phyloP scores from a whole-genome alignment of 257 asterid genomes.

The Misopates orontium region DNA sequence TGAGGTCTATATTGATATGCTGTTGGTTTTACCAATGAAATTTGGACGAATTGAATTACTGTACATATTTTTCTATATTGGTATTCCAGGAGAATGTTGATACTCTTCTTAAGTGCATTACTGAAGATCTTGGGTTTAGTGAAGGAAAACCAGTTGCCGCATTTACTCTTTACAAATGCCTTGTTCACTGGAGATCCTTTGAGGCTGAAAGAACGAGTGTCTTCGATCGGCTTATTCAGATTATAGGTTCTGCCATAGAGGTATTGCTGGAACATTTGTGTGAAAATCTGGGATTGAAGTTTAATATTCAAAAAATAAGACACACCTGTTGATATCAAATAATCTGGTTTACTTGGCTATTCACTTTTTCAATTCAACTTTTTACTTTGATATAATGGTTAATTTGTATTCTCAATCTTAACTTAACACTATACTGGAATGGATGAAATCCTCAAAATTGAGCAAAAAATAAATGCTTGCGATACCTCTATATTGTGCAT shows the following conservation, averaged over 20 bases:
- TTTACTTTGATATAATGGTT: not conserved
- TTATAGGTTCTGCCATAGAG: slow-evolving; percentile 85
- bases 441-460: no score
- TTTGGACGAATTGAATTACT: slow-evolving; percentile 1
- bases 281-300: not conserved
- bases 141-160: slow-evolving; percentile 93
- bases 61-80: not conserved
- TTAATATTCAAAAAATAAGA: not conserved
- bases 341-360: slow-evolving; percentile 13
- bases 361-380: not conserved
- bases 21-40: slow-evolving; percentile 13
- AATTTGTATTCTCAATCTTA: no score
- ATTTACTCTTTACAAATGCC: slow-evolving; percentile 80
- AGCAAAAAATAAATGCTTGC: no score
- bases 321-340: slow-evolving; percentile 18
- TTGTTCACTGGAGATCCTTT: slow-evolving; percentile 77
- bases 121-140: slow-evolving; percentile 71
- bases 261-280: slow-evolving; percentile 31
- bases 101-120: slow-evolving; percentile 61
- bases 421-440: no score
- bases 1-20: not conserved
- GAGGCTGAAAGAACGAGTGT: slow-evolving; percentile 82
- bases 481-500: not conserved
- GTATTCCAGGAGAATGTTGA: slow-evolving; percentile 65
- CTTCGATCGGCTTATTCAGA: slow-evolving; percentile 79